Evolutionary conservation across 75 land plant species (phyloP).

Genomic region (Cupressus sempervirens): DNA sequence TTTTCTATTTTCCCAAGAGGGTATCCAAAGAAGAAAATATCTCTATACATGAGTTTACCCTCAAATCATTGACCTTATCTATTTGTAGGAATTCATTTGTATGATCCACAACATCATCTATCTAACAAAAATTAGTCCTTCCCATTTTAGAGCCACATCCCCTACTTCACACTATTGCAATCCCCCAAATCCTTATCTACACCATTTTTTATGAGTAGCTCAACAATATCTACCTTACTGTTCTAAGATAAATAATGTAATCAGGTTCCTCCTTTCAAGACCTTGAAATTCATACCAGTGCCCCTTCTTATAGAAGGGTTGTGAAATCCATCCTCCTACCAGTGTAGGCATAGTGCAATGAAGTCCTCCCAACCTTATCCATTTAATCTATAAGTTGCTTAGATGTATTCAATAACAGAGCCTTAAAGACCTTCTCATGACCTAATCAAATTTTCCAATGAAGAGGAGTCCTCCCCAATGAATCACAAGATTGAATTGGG

Average conservation of each 20-base stretch:
- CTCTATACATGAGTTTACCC: neutral
- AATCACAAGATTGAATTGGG: conserved; percentile 13
- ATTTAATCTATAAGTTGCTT: conserved; percentile 12
- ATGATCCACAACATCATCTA: neutral
- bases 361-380: conserved; percentile 23
- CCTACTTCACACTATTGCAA: conserved; percentile 13
- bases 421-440: conserved; percentile 19
- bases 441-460: conserved; percentile 27
- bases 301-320: conserved; percentile 23
- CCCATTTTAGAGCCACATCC: conserved; percentile 26
- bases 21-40: conserved; percentile 22
- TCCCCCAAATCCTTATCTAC: conserved; percentile 16
- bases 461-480: conserved; percentile 22
- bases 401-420: conserved; percentile 20
- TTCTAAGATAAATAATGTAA: conserved; percentile 26
- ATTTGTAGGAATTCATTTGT: neutral
- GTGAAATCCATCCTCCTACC: conserved; percentile 13
- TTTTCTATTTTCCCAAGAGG: conserved; percentile 19
- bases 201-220: conserved; percentile 20
- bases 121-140: neutral
- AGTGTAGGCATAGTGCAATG: conserved; percentile 25
- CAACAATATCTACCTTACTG: conserved; percentile 20
- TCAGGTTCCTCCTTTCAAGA: conserved; percentile 17
- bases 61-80: neutral
- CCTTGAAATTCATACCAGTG: conserved; percentile 17